These are phyloP conservation scores for Eucommia ulmoides DNA, from an alignment of 257 asterid species.

Conservation along the genomic window DNA sequence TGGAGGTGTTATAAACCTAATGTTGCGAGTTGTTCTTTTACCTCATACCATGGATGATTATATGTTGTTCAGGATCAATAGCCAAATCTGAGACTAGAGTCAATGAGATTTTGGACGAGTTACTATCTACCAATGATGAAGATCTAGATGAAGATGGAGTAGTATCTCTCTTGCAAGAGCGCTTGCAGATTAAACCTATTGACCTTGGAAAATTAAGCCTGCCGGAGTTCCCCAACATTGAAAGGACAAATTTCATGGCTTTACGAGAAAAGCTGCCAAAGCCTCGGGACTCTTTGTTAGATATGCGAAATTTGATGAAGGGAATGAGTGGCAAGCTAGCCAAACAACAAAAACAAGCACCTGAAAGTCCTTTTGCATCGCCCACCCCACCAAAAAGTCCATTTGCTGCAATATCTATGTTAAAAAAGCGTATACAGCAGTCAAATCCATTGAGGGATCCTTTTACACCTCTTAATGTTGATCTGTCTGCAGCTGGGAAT, in stretches of 20 bases:
- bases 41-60: slow-evolving; percentile 4
- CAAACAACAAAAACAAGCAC: slow-evolving; percentile 14
- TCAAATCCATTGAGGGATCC: slow-evolving; percentile 47
- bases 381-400: slow-evolving; percentile 67
- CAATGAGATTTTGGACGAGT: slow-evolving; percentile 32
- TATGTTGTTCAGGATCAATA: slow-evolving; percentile 26
- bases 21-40: no score
- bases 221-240: slow-evolving; percentile 29
- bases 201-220: slow-evolving; percentile 29
- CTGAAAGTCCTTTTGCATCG: slow-evolving; percentile 24
- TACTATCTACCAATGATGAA: slow-evolving; percentile 33
- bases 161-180: slow-evolving; percentile 52
- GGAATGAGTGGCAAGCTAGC: slow-evolving; percentile 20
- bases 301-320: slow-evolving; percentile 30
- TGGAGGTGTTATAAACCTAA: no score
- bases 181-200: slow-evolving; percentile 52
- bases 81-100: slow-evolving; percentile 21
- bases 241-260: slow-evolving; percentile 28
- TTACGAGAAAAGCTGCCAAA: slow-evolving; percentile 27
- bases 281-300: slow-evolving; percentile 27
- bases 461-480: slow-evolving; percentile 41
- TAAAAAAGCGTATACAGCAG: slow-evolving; percentile 33
- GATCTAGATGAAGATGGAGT: slow-evolving; percentile 60
- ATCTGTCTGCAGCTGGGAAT: slow-evolving; percentile 17
- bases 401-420: slow-evolving; percentile 37